Evolutionary conservation across 2,329 filamentous ascomycete genomes (phyloP), one percentile per base, ranked within the genome.

Genomic region (Epichloe festucae): DNA sequence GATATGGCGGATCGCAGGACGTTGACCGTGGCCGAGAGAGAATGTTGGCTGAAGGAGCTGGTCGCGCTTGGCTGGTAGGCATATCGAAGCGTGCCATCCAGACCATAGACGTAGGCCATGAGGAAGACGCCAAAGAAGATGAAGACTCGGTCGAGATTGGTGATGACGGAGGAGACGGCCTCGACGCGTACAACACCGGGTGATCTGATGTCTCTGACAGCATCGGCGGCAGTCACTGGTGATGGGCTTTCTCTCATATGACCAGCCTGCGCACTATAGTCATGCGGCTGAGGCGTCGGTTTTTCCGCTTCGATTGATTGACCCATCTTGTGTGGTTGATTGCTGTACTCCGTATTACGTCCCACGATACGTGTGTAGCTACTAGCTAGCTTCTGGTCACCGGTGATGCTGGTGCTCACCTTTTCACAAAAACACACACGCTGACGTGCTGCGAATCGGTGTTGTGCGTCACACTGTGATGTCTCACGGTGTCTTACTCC

Each of bases 71-170:
- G 70, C 69, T 79, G 77, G 62, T 77, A 80, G 6, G 72, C 70
- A 55, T 72, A 74, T 14, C 79, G 73, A 43, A 82, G 68, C 1
- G 70, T 76, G 23, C 76, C 76, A 55, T 83, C 79, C 21, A 84
- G 69, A 2, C 78, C 76, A 61, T 84, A 85, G 36, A 74, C 77
- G 62, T 83, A 85, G 11, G 80, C 76, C 50, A 84, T 67, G 35
- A 85, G 62, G 61, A 85, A 84, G 55, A 84, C 70, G 23, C 79
- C 71, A 10, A 76, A 59, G 64, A 84, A 84, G 61, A 85, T 73
- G 54, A 72, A 69, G 53, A 78, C 56, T 34, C 78, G 77, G 60
- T 84, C 78, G 14, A 57, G 53, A 4, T 65, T 55, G 17, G 74
- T 78, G 39, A 83, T 72, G 55, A 77, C 71, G 8, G 70, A 64